phyloP scores from a whole-genome alignment of 352 stramenopile species.

The Phytophthora hibernalis region DNA sequence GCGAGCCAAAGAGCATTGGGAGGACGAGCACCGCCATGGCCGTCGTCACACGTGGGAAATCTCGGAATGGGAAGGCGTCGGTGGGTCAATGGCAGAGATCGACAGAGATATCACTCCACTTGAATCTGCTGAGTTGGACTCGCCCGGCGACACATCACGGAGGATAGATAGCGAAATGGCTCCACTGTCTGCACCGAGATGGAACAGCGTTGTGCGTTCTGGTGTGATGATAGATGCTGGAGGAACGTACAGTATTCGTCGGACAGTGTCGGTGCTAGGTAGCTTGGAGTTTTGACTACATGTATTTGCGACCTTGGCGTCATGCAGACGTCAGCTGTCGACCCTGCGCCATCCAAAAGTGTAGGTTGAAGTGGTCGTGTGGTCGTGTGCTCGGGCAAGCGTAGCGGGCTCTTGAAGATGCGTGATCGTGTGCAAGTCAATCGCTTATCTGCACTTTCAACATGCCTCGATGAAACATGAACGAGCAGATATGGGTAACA shows the following conservation, averaged over 20 bases:
- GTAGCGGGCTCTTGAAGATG: no score
- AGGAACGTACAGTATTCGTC: no score
- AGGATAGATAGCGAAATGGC: neutral
- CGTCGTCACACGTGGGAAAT: neutral
- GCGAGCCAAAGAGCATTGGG: neutral
- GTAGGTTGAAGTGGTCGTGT: neutral
- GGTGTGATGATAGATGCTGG: no score
- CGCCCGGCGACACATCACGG: neutral
- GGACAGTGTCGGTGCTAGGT: no score
- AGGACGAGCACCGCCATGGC: neutral
- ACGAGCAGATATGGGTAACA: no score
- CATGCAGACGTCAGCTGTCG: no score
- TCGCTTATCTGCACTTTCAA: no score
- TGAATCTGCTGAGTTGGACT: neutral
- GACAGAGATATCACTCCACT: slow-evolving; percentile 21
- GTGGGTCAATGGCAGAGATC: neutral
- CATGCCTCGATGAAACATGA: no score
- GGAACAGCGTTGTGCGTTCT: neutral
- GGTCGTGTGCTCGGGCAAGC: no score
- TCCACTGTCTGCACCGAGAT: neutral
- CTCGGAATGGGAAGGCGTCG: slow-evolving; percentile 10
- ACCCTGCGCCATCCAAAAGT: neutral
- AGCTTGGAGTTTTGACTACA: no score
- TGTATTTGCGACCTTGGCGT: no score
- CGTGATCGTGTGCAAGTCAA: no score